These are phyloP conservation scores for Phyllachora maydis DNA, from an alignment of 2,329 filamentous ascomycete genomes.

Conservation along the genomic window DNA sequence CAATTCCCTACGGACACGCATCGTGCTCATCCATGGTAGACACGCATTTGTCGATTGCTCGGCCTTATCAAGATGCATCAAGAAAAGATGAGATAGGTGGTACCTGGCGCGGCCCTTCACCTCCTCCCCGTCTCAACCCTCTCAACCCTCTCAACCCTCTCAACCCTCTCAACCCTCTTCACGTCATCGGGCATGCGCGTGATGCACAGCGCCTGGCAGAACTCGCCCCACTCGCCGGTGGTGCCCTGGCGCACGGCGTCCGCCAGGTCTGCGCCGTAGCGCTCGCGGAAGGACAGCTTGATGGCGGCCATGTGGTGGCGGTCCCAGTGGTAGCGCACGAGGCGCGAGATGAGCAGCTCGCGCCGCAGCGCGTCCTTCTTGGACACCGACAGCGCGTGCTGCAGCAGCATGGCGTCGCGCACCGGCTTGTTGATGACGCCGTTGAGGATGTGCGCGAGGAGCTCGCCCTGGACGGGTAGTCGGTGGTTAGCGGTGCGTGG, in stretches of 20 bases:
- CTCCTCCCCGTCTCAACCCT: neutral
- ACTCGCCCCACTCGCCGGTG: conserved; percentile 54
- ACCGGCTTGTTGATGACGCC: conserved; percentile 91
- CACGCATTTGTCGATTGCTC: neutral
- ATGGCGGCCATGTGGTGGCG: conserved; percentile 58
- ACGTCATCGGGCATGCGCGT: conserved; percentile 38
- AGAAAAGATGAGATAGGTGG: neutral
- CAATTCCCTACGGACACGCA: too few species aligned
- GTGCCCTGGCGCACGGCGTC: conserved; percentile 63
- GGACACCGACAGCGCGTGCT: conserved; percentile 69
- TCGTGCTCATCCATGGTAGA: too few species aligned
- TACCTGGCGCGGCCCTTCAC: too few species aligned
- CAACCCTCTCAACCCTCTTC: conserved; percentile 22
- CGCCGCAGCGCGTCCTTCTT: conserved; percentile 52
- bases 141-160: conserved; percentile 1
- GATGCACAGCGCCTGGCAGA: conserved; percentile 51
- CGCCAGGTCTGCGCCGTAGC: conserved; percentile 56
- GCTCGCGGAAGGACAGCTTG: conserved; percentile 58
- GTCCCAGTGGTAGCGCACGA: conserved; percentile 90
- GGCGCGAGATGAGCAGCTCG: conserved; percentile 69
- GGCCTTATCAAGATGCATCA: neutral
- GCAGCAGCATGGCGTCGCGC: conserved; percentile 73
- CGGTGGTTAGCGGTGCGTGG: conserved; percentile 4
- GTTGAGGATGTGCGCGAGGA: conserved; percentile 87
- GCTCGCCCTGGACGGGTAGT: conserved; percentile 52